phyloP scores from a whole-genome alignment of 768 basidiomycete species.

The Hygrophorus russula region DNA sequence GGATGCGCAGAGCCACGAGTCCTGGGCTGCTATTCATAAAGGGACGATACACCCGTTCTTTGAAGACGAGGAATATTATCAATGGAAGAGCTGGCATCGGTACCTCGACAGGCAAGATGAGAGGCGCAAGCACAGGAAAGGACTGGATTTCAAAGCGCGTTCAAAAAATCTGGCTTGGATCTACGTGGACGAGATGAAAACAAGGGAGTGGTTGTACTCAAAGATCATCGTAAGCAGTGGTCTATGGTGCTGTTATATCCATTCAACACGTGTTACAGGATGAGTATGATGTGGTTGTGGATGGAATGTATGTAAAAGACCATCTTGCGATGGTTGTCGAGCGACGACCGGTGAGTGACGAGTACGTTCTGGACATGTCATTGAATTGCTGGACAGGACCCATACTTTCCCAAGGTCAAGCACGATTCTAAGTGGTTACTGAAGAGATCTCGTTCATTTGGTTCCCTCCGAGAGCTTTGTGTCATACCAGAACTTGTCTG shows the following conservation, averaged over 20 bases:
- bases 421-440: constrained; percentile 28
- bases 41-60: constrained; percentile 25
- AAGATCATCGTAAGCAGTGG: no score
- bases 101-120: constrained; percentile 28
- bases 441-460: constrained; percentile 10
- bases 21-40: constrained; percentile 31
- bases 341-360: constrained; percentile 19
- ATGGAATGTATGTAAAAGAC: constrained; percentile 16
- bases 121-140: constrained; percentile 18
- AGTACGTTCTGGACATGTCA: not conserved
- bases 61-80: constrained; percentile 29
- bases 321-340: constrained; percentile 16
- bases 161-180: constrained; percentile 20
- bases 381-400: constrained; percentile 19
- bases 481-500: no score
- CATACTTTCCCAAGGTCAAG: constrained; percentile 23
- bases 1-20: constrained; percentile 26
- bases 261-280: constrained; percentile 13
- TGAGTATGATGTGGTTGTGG: constrained; percentile 18
- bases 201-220: no score
- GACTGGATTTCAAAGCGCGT: constrained; percentile 20
- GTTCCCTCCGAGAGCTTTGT: no score
- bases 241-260: constrained; percentile 16
- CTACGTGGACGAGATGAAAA: no score
- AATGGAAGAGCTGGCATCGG: constrained; percentile 36